A percentile compares a stretch with the other conserved stretches of the same genome.
Evolutionary conservation across 768 basidiomycete species (phyloP).

Genomic region (Lentinula boryana): DNA sequence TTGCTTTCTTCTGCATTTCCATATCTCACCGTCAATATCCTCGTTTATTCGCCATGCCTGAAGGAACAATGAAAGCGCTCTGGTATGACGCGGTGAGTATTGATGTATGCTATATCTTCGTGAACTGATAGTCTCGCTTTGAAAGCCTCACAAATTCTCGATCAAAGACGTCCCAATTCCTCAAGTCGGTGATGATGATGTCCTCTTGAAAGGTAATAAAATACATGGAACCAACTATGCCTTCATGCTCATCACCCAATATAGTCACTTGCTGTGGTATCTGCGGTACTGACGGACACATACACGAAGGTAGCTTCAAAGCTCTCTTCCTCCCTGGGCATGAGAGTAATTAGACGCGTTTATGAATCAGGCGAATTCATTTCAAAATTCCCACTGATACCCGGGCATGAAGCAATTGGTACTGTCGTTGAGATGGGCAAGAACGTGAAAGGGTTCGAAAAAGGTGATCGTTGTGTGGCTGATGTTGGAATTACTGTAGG

Average conservation of each 20-base stretch:
- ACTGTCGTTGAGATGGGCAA: slow-evolving; percentile 68
- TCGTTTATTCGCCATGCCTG: slow-evolving; percentile 30
- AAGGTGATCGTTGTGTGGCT: slow-evolving; percentile 81
- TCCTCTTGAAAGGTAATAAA: slow-evolving; percentile 62
- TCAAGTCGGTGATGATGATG: slow-evolving; percentile 57
- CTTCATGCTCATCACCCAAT: background rate
- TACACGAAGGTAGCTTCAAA: slow-evolving; percentile 40
- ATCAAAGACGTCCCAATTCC: slow-evolving; percentile 67
- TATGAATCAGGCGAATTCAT: slow-evolving; percentile 47
- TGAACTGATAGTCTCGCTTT: slow-evolving; percentile 8
- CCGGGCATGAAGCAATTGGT: slow-evolving; percentile 75
- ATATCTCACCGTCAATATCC: background rate
- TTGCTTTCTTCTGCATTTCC: background rate
- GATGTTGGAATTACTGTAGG: slow-evolving; percentile 71
- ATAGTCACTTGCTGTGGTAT: slow-evolving; percentile 43
- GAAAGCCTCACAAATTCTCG: slow-evolving; percentile 59
- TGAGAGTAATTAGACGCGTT: background rate
- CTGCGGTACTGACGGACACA: slow-evolving; percentile 59
- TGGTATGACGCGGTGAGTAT: slow-evolving; percentile 59
- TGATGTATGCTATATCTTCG: background rate
- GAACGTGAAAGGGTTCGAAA: slow-evolving; percentile 68
- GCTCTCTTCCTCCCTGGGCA: background rate
- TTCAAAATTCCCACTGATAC: slow-evolving; percentile 65
- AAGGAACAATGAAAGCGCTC: slow-evolving; percentile 69
- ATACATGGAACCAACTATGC: background rate